These are phyloP conservation scores for Thraustochytrium striatum DNA, from an alignment of 352 stramenopile genomes.

Conservation along the genomic window DNA sequence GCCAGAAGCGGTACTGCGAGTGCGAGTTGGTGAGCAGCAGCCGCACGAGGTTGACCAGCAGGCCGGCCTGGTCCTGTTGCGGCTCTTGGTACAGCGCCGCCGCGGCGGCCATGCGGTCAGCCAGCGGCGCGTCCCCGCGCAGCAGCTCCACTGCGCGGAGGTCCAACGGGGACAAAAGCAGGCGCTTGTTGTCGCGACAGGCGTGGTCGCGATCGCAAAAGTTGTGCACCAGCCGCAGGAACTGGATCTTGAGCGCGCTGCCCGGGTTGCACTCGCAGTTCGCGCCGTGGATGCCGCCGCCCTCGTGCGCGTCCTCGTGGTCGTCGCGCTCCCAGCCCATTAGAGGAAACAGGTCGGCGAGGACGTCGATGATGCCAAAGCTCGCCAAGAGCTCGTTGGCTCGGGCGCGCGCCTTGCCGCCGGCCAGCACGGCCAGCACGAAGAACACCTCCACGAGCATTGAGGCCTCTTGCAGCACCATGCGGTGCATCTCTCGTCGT, in stretches of 20 bases:
- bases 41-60: constrained; percentile 82
- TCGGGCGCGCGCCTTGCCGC: constrained; percentile 85
- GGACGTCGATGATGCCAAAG: constrained; percentile 78
- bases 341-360: constrained; percentile 89
- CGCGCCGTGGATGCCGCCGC: constrained; percentile 58
- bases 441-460: constrained; percentile 94
- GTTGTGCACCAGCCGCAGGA: constrained; percentile 89
- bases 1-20: constrained; percentile 91
- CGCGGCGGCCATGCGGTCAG: constrained; percentile 57
- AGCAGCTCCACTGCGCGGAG: constrained; percentile 56
- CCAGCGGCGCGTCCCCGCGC: constrained; percentile 57
- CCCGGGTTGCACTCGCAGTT: constrained; percentile 89
- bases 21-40: constrained; percentile 78
- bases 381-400: constrained; percentile 77
- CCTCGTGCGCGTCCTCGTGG: constrained; percentile 8
- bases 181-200: constrained; percentile 70
- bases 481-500: constrained; percentile 84
- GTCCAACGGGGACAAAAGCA: constrained; percentile 70
- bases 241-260: constrained; percentile 88
- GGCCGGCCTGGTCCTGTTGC: constrained; percentile 53
- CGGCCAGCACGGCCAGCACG: constrained; percentile 89
- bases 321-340: constrained; percentile 69
- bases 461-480: constrained; percentile 79
- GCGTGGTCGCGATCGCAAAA: constrained; percentile 89
- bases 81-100: background rate